Conservation (phyloP, 768 basidiomycete species). For the Amanita exitialis region DNA sequence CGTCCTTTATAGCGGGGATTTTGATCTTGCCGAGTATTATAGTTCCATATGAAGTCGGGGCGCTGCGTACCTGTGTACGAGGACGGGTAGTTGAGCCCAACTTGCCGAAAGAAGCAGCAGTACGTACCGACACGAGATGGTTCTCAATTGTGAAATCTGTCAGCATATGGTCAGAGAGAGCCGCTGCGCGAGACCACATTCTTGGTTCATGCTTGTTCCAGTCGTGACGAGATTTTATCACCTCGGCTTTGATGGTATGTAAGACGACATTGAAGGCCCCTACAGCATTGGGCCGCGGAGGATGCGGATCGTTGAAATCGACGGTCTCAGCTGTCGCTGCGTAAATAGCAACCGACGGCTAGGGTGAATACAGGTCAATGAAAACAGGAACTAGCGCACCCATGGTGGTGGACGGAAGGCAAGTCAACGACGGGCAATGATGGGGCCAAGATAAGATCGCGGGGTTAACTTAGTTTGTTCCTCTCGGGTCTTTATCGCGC, state of each 20-base stretch:
- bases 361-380: neutral
- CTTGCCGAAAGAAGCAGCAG: neutral
- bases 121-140: conserved; percentile 30
- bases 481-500: neutral
- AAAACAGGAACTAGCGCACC: conserved; percentile 2
- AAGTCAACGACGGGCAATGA: neutral
- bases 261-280: conserved; percentile 54
- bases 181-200: conserved; percentile 58
- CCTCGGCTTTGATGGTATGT: conserved; percentile 50
- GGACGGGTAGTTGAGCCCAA: conserved; percentile 25
- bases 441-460: neutral
- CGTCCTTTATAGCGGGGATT: conserved; percentile 56
- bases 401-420: neutral
- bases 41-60: conserved; percentile 51
- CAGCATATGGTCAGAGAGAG: conserved; percentile 42
- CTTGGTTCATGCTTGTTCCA: conserved; percentile 68
- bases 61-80: conserved; percentile 39
- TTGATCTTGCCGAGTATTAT: conserved; percentile 72
- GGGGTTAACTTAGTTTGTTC: neutral
- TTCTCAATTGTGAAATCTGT: conserved; percentile 37
- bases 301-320: conserved; percentile 46
- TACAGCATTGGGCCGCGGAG: conserved; percentile 48
- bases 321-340: conserved; percentile 51
- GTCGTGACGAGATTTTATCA: conserved; percentile 52
- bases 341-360: neutral